Evolutionary conservation across 1,284 basidiomycete genomes (phyloP).

Genomic region (Calocybe gambosa): DNA sequence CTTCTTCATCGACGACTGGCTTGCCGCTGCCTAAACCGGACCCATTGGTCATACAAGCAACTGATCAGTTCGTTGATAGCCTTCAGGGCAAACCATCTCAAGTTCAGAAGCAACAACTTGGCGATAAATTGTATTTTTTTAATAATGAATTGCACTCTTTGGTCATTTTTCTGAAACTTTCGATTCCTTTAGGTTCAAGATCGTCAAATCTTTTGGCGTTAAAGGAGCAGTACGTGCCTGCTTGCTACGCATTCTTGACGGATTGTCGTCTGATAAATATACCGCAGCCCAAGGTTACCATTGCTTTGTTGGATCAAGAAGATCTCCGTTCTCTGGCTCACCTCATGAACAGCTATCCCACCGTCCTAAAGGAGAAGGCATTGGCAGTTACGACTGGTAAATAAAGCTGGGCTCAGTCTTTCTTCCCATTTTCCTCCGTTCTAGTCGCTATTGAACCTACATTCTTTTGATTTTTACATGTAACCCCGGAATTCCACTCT

Average conservation of each 20-base stretch:
- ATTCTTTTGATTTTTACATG: conserved; percentile 4
- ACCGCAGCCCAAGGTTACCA: conserved; percentile 71
- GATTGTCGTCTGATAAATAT: conserved; percentile 5
- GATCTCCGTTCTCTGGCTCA: conserved; percentile 79
- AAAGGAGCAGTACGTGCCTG: conserved; percentile 60
- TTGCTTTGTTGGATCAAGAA: conserved; percentile 76
- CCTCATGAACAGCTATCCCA: conserved; percentile 82
- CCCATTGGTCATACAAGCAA: conserved; percentile 59
- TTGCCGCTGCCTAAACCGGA: conserved; percentile 69
- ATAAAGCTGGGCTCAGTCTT: conserved; percentile 12
- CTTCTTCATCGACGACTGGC: conserved; percentile 46
- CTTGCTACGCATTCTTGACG: conserved; percentile 3
- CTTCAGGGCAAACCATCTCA: conserved; percentile 57
- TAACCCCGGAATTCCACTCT: neutral
- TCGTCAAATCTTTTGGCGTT: conserved; percentile 73
- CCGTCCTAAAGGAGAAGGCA: conserved; percentile 74
- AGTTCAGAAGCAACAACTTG: conserved; percentile 76
- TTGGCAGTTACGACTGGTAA: conserved; percentile 22
- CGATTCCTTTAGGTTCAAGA: conserved; percentile 52
- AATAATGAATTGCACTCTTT: neutral
- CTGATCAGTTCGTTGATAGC: conserved; percentile 73
- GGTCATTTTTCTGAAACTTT: neutral
- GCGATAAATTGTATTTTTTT: conserved; percentile 66
- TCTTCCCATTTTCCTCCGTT: neutral
- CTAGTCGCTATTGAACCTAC: neutral